A percentile compares a stretch with the other conserved stretches of the same genome.
phyloP scores from a whole-genome alignment of 495 filamentous ascomycete genomes.

The Neurospora intermedia region DNA sequence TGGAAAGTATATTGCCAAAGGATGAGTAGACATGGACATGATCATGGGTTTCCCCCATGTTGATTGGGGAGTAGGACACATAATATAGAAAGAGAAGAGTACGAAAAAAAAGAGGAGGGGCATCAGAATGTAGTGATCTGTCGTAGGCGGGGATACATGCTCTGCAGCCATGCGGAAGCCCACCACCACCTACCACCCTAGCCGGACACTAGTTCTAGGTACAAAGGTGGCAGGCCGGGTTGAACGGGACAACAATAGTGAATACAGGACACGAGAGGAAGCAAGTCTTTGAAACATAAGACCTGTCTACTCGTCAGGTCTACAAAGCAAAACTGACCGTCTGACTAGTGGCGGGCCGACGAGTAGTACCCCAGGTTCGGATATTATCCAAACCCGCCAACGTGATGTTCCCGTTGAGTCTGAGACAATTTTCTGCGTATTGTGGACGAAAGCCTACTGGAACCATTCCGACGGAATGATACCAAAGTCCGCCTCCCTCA shows the following conservation, averaged over 20 bases:
- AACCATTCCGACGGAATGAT: neutral
- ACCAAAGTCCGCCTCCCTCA: neutral
- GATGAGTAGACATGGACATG: neutral
- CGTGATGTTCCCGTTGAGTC: neutral
- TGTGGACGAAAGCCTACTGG: neutral
- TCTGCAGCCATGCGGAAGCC: neutral
- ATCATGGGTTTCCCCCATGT: neutral
- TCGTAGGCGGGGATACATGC: neutral
- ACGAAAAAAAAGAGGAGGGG: neutral
- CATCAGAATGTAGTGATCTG: neutral
- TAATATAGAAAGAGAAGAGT: neutral
- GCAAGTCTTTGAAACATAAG: neutral
- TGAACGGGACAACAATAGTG: neutral
- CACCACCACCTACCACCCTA: neutral
- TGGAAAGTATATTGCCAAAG: neutral
- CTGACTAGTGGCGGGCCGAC: too few relatives aligned
- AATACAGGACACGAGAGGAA: neutral
- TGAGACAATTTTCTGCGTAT: neutral
- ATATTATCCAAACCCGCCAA: neutral
- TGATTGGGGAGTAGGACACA: neutral
- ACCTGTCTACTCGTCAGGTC: neutral
- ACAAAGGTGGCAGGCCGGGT: neutral
- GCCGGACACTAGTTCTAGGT: neutral
- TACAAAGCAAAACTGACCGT: too few relatives aligned
- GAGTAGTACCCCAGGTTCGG: neutral